Percentiles rank a stretch among this genome's conserved stretches.
These are phyloP conservation scores for Solanum corneliomulleri DNA, from an alignment of 257 asterid genomes.

Conservation along the genomic window DNA sequence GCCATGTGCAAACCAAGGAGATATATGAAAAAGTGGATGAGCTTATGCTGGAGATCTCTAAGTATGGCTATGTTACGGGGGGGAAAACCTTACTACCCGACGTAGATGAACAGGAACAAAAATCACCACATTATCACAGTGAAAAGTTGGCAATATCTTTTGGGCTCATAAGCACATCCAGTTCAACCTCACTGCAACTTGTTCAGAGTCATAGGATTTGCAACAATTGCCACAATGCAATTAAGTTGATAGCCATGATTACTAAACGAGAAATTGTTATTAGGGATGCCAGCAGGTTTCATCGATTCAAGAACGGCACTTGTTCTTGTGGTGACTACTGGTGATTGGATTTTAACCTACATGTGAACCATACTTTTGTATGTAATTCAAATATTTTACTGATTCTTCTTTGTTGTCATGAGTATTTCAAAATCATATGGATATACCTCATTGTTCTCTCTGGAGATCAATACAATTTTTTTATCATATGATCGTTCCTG, in stretches of 20 bases:
- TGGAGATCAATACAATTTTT: background rate
- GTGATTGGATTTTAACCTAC: conserved; percentile 19
- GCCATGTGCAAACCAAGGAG: conserved; percentile 35
- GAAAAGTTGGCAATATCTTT: conserved; percentile 83
- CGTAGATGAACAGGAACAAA: conserved; percentile 53
- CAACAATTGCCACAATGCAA: conserved; percentile 58
- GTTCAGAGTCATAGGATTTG: conserved; percentile 82
- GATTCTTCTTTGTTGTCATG: background rate
- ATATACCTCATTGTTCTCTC: background rate
- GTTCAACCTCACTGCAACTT: conserved; percentile 60
- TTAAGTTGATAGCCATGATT: conserved; percentile 46
- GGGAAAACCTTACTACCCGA: conserved; percentile 62
- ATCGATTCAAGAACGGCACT: conserved; percentile 47
- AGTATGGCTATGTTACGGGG: conserved; percentile 32
- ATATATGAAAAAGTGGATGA: conserved; percentile 40
- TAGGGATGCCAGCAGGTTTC: conserved; percentile 83
- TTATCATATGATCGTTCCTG: background rate
- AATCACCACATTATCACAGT: conserved; percentile 42
- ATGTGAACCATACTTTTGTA: background rate
- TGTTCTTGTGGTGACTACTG: conserved; percentile 93
- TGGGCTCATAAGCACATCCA: conserved; percentile 62
- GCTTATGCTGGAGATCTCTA: conserved; percentile 32
- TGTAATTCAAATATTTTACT: background rate
- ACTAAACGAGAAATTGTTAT: conserved; percentile 43
- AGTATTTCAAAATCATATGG: background rate